Evolutionary conservation across 352 stramenopile genomes (phyloP), one percentile per base, ranked within the genome.

Genomic region (Phytophthora quininea): DNA sequence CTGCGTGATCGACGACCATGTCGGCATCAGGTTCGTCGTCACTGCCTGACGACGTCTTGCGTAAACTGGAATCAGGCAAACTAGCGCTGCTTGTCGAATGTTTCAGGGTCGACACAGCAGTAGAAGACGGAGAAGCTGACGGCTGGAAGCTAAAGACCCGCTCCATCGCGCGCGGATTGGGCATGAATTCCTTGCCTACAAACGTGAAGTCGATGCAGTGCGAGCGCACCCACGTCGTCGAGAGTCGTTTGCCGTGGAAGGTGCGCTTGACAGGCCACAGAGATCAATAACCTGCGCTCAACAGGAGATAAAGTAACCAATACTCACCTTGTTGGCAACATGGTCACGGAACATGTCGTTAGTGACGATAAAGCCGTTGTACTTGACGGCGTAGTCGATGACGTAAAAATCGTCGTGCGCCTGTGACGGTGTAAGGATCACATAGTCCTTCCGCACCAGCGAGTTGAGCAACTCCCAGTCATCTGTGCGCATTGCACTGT

Each of bases 301-400:
- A 7, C 9, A 9, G 5, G 40, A 6, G 12, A 33, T 31, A 29
- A 5, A 54, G 4, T 27, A 9, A n/a, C 30, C 42, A 33, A 11
- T 15, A 33, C 69, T 40, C 62, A 84, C 84, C 71, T 89, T 89
- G 52, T 93, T 82, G 32, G 83, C 64, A 6, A 97, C 73, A 47
- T 96, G 88, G 67, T 97, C 90, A n/a, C 91, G 85, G 61, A 96
- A 97, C 82, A 97, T 93, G 71, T 97, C 91, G 74, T 97, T 97
- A 3, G 86, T 97, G 51, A 97, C 89, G 51, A 97, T 88, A 58
- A 95, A 94, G 19, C 89, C 89, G 61, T 91, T 64, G 73, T 97
- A 78, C 58, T 92, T 93, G 67, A 92, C 84, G 3, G 90, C 88
- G 63, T 97, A 97, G 67, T 94, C 88, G 67, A 97, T 97, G 56